Base-by-base conservation (phyloP, 2,329 filamentous ascomycete species). In the Chaetomium olivaceum region DNA sequence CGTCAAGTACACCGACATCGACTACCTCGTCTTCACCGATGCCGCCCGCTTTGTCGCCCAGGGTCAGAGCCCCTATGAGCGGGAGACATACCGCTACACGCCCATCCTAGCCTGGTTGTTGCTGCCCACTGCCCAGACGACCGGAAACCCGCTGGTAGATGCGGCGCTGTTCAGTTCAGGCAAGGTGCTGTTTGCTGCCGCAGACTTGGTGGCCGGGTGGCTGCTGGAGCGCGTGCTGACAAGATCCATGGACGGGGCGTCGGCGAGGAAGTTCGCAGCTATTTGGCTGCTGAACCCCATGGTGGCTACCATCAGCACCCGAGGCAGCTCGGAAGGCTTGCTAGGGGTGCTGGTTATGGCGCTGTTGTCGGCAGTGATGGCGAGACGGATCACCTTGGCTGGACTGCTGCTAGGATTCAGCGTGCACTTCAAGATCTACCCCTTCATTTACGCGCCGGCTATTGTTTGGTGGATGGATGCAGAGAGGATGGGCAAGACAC, bases 371-470 rank as follows among this genome's bases (percentile, higher is more conserved):
- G 91, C 93, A 0, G 89, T 91, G 1, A 80, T 93, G 69, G 81
- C 85, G 60, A 83, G 82, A 59, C 81, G 81, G n/a, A 80, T 90
- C 21, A 73, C 78, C 1, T 75, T 96, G 9, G 90, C 93, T 0
- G 94, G 91, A 0, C 69, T 88, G 2, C 77, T 98, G 33, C 81
- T 99, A 2, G 95, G 95, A 0, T 79, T 97, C 31, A 87, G 87
- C 1, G 93, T 98, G 29, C 95, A 99, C 79, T 96, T 99, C 80
- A 99, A 99, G 83, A 98, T 99, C 67, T 99, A 99, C 74, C 95
- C 95, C 0, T 97, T 98, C 77, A 92, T 99, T 67, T 99, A 99
- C 77, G 94, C 91, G 1, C 87, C 89, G 0, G 88, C 90, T 3
- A 89, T 95, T 51, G 77, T 92, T 5, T 93, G 90, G 89, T 93